Conservation (phyloP, 164 flowering plant species). For the Kingdonia uniflora region DNA sequence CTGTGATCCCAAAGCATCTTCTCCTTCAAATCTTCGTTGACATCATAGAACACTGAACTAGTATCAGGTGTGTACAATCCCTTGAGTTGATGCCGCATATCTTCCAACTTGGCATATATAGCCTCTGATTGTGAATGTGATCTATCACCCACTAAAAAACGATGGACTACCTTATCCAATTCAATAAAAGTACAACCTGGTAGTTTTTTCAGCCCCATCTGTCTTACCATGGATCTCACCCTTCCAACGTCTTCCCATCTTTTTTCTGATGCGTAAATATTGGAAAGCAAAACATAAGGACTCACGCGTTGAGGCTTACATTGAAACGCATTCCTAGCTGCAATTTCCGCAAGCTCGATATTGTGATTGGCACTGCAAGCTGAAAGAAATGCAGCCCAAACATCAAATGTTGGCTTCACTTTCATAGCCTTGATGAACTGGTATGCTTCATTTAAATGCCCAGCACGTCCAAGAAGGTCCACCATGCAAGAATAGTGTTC, state of each 20-base stretch:
- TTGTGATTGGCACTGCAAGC: constrained; percentile 34
- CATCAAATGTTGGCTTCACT: constrained; percentile 24
- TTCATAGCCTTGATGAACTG: constrained; percentile 24
- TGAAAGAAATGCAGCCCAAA: constrained; percentile 39
- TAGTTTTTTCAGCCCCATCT: constrained; percentile 22
- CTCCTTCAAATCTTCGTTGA: constrained; percentile 29
- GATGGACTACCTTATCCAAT: constrained; percentile 24
- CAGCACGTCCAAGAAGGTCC: constrained; percentile 45
- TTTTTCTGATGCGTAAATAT: constrained; percentile 30
- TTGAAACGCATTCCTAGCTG: constrained; percentile 24
- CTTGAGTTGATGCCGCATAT: constrained; percentile 21
- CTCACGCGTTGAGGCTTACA: constrained; percentile 25
- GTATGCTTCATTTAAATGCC: constrained; percentile 33
- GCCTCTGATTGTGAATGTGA: constrained; percentile 23
- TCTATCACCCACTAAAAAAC: constrained; percentile 35
- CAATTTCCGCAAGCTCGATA: constrained; percentile 28
- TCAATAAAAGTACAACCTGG: constrained; percentile 40
- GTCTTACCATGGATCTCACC: constrained; percentile 25
- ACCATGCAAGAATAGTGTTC: constrained; percentile 38
- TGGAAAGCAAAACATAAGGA: constrained; percentile 31
- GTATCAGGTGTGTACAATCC: constrained; percentile 30
- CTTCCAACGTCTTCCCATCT: constrained; percentile 38
- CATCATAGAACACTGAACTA: constrained; percentile 29
- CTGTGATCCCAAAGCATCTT: constrained; percentile 40
- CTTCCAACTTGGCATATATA: constrained; percentile 28